A percentile compares a stretch with the other conserved stretches of the same genome.
phyloP scores from a whole-genome alignment of 176 grass and related monocot species.

The Aegilops speltoides region DNA sequence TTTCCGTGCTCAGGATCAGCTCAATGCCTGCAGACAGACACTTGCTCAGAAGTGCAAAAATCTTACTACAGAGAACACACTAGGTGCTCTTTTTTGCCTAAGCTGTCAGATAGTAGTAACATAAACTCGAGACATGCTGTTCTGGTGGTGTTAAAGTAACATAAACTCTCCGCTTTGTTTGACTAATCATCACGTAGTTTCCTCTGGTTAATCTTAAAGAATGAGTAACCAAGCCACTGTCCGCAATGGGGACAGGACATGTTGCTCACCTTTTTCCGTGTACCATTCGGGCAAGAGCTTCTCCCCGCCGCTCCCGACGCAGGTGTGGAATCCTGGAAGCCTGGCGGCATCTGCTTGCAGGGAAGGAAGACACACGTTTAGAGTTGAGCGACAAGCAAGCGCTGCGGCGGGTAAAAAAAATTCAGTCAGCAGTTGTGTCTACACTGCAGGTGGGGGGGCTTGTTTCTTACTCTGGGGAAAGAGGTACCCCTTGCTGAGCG shows the following conservation, averaged over 20 bases:
- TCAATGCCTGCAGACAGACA: constrained; percentile 61
- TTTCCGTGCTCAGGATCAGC: constrained; percentile 79
- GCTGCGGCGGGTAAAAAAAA: not conserved
- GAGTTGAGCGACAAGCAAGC: constrained; percentile 24
- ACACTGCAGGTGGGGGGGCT: not conserved
- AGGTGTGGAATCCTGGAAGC: constrained; percentile 83
- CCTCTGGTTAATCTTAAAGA: too few species aligned
- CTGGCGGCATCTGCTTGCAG: constrained; percentile 65
- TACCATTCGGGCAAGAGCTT: constrained; percentile 91
- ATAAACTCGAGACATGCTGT: not conserved
- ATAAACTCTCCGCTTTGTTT: too few species aligned
- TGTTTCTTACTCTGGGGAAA: constrained; percentile 69
- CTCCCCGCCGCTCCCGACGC: constrained; percentile 83
- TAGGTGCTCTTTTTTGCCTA: not conserved
- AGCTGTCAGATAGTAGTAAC: not conserved
- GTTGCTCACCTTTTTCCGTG: constrained; percentile 57
- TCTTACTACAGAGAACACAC: not conserved
- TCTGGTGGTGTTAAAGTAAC: not conserved
- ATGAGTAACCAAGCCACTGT: too few species aligned
- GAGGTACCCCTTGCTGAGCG: constrained; percentile 98
- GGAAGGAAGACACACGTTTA: constrained; percentile 1
- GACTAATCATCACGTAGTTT: too few species aligned
- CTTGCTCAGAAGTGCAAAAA: not conserved
- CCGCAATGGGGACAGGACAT: too few species aligned
- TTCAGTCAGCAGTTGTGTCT: not conserved